Evolutionary conservation across 495 filamentous ascomycete genomes (phyloP), one percentile per base, ranked within the genome.

Genomic region (Neurospora sp.): DNA sequence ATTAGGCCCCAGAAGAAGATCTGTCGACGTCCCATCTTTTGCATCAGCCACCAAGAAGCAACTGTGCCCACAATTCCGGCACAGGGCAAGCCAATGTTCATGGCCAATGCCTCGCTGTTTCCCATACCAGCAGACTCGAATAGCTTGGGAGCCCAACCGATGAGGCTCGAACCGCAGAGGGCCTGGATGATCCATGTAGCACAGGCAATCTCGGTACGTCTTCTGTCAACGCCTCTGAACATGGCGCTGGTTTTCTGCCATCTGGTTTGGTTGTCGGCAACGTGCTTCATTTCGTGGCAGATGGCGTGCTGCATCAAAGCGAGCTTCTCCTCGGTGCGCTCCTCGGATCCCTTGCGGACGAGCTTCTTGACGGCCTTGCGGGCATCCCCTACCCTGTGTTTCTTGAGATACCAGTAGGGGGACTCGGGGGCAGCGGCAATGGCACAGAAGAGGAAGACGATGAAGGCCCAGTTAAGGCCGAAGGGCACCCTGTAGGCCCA

Each of bases 401-500:
- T 86, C 10, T 91, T 86, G 42, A 93, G 87, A 41, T 92, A 84
- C 92, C 91, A 93, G 88, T 91, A 93, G 0, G 92, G 92, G 0
- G 89, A 91, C 79, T 94, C 92, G 0, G 92, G 92, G 1, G 91
- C 90, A 40, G 92, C 84, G 48, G 80, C 83, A 27, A 90, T 87
- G 39, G 85, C 89, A 74, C 90, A 84, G 69, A 89, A 79, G n/a
- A 93, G 82, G 0, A 89, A 85, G 39, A 88, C 72, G 0, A 87
- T 88, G 86, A 90, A 92, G 79, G 92, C 85, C 91, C 91, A 93
- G 78, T 92, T 89, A 41, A 91, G 48, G n/a, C 84, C 88, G 73
- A 90, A 90, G 0, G 89, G 89, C 74, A 79, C 86, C 11, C 88
- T 83, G 79, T 89, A 92, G 7, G 85, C 84, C 89, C 86, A 89